Percentiles rank a stretch among this genome's conserved stretches.
Conservation (phyloP, 177 flowering plant genomes). For the Tripterygium wilfordii region DNA sequence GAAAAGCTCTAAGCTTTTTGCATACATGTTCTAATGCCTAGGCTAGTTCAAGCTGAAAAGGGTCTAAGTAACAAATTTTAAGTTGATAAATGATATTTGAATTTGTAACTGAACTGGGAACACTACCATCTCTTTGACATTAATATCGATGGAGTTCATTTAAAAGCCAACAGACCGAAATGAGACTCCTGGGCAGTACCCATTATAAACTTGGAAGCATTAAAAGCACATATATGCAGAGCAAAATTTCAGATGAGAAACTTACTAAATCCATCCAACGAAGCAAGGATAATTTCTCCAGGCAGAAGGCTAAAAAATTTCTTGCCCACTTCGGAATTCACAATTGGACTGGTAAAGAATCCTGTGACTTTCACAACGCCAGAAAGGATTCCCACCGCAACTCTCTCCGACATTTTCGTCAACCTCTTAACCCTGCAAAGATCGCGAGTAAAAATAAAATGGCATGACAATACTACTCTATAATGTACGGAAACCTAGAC, state of each 20-base stretch:
- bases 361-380: slow-evolving; percentile 89
- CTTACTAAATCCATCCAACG: slow-evolving; percentile 92
- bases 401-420: slow-evolving; percentile 78
- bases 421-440: slow-evolving; percentile 67
- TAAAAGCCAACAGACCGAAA: no score
- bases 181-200: no score
- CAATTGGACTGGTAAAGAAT: slow-evolving; percentile 64
- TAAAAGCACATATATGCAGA: neutral
- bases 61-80: no score
- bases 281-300: slow-evolving; percentile 88
- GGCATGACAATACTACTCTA: neutral
- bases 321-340: slow-evolving; percentile 73
- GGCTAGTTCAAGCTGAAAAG: no score
- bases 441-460: neutral
- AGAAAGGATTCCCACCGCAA: slow-evolving; percentile 69
- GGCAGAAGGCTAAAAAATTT: slow-evolving; percentile 76
- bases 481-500: no score
- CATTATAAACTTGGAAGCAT: neutral
- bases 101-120: no score
- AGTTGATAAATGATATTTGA: no score
- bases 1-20: no score
- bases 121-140: no score
- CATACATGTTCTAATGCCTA: no score
- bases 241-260: slow-evolving; percentile 1
- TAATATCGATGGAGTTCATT: no score